Evolutionary conservation across 441 rosid genomes (phyloP), one percentile per base, ranked within the genome.

Genomic region (Melastoma candidum): DNA sequence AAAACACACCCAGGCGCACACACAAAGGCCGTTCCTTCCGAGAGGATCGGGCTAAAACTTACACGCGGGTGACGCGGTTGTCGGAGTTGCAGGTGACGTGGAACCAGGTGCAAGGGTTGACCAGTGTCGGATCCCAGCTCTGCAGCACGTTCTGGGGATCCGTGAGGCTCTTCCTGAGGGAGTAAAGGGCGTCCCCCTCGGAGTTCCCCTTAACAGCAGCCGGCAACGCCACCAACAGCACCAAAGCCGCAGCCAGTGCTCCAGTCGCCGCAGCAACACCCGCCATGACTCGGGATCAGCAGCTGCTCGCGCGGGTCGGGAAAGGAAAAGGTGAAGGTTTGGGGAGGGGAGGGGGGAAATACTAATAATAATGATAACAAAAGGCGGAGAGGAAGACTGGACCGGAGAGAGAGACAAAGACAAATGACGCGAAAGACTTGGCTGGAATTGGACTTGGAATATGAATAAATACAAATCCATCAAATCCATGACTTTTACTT

Each of bases 41-140:
- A 10, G 39, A 39, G 22, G 27, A 17, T 46, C 6, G 58, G 58
- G 59, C 10, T 24, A 12, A 11, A n/a, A 17, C 74, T 44, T 76
- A 89, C 97, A 89, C 64, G 51, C 97, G 80, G 36, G 97, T 86
- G 50, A 90, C 97, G 61, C 84, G 94, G 61, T 74, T 82, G 53
- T 84, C 73, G 70, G 69, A 89, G 66, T 90, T 82, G 72, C 98
- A 90, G 53, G 95, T 87, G 75, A 87, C 72, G 58, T 90, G 97
- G 67, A 90, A 90, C 97, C 97, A 89, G 46, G 97, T 89, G 58
- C 95, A 89, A 1, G 97, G 94, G 50, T 76, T 86, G 46, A 90
- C 97, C 14, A 90, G 94, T 53, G 82, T 86, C 11, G 97, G 94
- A 79, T 90, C 95, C 97, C 97, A 90, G 76, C 97, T 86, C 74